Evolutionary conservation across 1,284 basidiomycete species (phyloP).

Genomic region (Moesziomyces globuligerus): DNA sequence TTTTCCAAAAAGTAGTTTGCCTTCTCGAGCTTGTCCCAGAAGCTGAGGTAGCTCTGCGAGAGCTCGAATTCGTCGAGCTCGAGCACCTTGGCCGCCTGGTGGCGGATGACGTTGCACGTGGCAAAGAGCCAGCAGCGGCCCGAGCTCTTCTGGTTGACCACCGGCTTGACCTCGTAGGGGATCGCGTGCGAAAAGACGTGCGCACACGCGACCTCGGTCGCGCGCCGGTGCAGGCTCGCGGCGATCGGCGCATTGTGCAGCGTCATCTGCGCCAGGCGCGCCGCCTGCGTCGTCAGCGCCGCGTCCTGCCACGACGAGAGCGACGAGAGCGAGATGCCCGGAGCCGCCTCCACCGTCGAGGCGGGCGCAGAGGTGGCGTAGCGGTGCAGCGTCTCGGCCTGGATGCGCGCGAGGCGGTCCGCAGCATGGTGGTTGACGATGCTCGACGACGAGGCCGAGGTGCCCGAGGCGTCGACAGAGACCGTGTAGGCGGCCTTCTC

Average conservation of each 20-base stretch:
- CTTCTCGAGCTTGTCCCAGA: constrained; percentile 81
- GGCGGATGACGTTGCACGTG: constrained; percentile 78
- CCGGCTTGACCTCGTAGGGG: constrained; percentile 77
- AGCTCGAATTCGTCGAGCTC: constrained; percentile 87
- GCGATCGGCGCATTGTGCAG: constrained; percentile 80
- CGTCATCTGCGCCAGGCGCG: constrained; percentile 81
- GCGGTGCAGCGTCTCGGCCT: constrained; percentile 41
- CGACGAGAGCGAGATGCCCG: constrained; percentile 33
- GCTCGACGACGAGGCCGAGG: constrained; percentile 8
- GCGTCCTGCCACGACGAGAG: constrained; percentile 43
- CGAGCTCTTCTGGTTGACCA: constrained; percentile 83
- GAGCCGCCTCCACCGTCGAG: constrained; percentile 2
- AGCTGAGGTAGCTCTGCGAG: constrained; percentile 74
- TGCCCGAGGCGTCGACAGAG: constrained; percentile 12
- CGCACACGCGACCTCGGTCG: constrained; percentile 75
- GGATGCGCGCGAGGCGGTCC: constrained; percentile 50
- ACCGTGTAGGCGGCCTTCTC: constrained; percentile 32
- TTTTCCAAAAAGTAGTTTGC: constrained; percentile 92
- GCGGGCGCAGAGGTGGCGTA: not conserved
- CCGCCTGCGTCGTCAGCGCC: constrained; percentile 71
- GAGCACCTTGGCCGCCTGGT: constrained; percentile 84
- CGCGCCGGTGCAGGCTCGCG: constrained; percentile 75
- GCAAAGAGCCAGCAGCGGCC: constrained; percentile 56
- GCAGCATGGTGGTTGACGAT: constrained; percentile 45
- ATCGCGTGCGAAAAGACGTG: constrained; percentile 87